Evolutionary conservation across 1,284 basidiomycete species (phyloP).

Genomic region (Bjerkandera adusta): DNA sequence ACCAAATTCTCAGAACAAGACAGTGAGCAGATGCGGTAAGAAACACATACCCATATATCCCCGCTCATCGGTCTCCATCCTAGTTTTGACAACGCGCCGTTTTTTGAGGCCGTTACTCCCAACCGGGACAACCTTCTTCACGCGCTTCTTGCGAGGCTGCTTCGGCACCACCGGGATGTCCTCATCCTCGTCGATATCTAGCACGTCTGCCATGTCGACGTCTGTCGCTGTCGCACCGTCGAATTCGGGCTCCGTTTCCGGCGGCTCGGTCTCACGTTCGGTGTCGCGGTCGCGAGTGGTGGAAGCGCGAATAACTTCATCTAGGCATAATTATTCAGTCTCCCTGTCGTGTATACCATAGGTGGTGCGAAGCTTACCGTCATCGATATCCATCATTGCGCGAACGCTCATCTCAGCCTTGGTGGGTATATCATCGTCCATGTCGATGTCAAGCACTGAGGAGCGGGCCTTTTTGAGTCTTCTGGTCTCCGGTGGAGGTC

Average conservation of each 20-base stretch:
- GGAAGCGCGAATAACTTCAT: slow-evolving; percentile 42
- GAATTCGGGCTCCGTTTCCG: slow-evolving; percentile 17
- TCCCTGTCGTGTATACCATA: background rate
- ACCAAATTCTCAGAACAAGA: slow-evolving; percentile 7
- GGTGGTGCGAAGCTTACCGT: slow-evolving; percentile 40
- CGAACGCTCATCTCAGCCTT: slow-evolving; percentile 43
- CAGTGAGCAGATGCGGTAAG: background rate
- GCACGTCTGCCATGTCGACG: slow-evolving; percentile 31
- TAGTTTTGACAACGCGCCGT: slow-evolving; percentile 57
- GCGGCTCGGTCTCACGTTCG: background rate
- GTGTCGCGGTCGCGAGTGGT: slow-evolving; percentile 16
- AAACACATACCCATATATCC: slow-evolving; percentile 73
- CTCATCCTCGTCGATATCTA: slow-evolving; percentile 32
- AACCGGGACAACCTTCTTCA: slow-evolving; percentile 62
- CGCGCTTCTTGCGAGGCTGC: slow-evolving; percentile 47
- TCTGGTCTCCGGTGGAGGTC: too few relatives aligned
- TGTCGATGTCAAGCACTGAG: slow-evolving; percentile 22
- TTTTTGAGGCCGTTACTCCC: slow-evolving; percentile 75
- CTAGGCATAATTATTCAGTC: slow-evolving; percentile 5
- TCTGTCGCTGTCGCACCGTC: slow-evolving; percentile 21
- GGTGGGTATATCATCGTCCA: slow-evolving; percentile 32
- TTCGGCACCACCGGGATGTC: background rate
- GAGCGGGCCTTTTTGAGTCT: too few relatives aligned
- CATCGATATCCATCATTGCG: slow-evolving; percentile 77
- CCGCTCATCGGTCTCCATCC: slow-evolving; percentile 54